Conservation (phyloP, 1,284 basidiomycete genomes). For the Pyrrhoderma lamaoense region DNA sequence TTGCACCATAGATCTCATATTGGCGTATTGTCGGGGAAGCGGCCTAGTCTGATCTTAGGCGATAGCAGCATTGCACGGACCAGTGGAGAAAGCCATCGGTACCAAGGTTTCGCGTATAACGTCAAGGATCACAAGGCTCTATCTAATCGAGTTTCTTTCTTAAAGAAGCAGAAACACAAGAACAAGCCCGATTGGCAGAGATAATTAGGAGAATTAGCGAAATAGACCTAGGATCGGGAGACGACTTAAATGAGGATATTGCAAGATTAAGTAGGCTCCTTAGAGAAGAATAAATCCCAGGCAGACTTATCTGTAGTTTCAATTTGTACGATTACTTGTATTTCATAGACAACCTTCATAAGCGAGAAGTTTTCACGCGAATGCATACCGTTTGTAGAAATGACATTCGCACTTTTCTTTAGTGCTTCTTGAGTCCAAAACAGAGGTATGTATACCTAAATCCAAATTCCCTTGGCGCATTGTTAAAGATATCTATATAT, state of each 20-base stretch:
- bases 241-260: background rate
- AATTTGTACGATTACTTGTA: too few species aligned
- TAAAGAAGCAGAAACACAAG: slow-evolving; percentile 9
- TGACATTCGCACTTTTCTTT: too few species aligned
- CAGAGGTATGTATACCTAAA: too few species aligned
- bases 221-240: slow-evolving; percentile 2
- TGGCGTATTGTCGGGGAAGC: slow-evolving; percentile 41
- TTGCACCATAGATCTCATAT: slow-evolving; percentile 37
- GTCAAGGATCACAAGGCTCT: slow-evolving; percentile 30
- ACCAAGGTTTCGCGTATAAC: slow-evolving; percentile 43
- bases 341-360: too few species aligned
- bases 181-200: slow-evolving; percentile 15
- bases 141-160: slow-evolving; percentile 37
- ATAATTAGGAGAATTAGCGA: slow-evolving; percentile 19
- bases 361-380: too few species aligned
- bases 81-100: slow-evolving; percentile 32
- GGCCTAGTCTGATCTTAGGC: slow-evolving; percentile 43
- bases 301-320: too few species aligned
- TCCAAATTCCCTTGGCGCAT: too few species aligned
- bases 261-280: too few species aligned
- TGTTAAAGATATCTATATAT: too few species aligned
- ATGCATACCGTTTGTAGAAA: too few species aligned
- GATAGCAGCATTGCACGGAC: slow-evolving; percentile 39
- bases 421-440: too few species aligned
- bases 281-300: too few species aligned